Evolutionary conservation across 352 stramenopile genomes (phyloP).

Genomic region (Pythium dissimile): DNA sequence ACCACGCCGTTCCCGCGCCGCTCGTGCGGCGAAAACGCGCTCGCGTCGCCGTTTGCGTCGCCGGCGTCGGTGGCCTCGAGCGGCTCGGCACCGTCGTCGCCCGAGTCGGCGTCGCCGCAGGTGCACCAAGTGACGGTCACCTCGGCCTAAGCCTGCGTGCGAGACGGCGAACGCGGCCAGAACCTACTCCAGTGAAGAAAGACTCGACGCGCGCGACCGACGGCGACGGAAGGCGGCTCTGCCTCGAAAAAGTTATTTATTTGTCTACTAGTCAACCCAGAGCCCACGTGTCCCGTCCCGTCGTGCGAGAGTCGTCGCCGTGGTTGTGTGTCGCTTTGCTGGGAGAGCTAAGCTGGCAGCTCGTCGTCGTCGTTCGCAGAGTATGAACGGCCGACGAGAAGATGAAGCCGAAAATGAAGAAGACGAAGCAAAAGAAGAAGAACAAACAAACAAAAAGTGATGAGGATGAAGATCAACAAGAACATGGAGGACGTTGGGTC

Average conservation of each 20-base stretch:
- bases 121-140: conserved; percentile 71
- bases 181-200: no score
- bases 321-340: background rate
- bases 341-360: no score
- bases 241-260: conserved; percentile 19
- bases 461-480: no score
- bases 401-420: no score
- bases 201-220: background rate
- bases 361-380: no score
- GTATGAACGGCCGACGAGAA: no score
- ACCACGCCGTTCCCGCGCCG: conserved; percentile 32
- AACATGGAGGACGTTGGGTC: no score
- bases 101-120: conserved; percentile 40
- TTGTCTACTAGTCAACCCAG: conserved; percentile 23
- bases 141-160: conserved; percentile 43
- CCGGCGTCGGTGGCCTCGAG: conserved; percentile 34
- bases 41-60: conserved; percentile 41
- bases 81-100: conserved; percentile 38
- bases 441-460: no score
- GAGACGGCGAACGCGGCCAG: no score
- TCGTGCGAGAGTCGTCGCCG: background rate
- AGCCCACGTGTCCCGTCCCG: background rate
- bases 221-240: background rate
- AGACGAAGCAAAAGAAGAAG: no score
- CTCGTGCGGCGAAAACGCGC: conserved; percentile 46